Base-by-base conservation (phyloP, 176 grass and related monocot genomes). In the Triticum dicoccoides region DNA sequence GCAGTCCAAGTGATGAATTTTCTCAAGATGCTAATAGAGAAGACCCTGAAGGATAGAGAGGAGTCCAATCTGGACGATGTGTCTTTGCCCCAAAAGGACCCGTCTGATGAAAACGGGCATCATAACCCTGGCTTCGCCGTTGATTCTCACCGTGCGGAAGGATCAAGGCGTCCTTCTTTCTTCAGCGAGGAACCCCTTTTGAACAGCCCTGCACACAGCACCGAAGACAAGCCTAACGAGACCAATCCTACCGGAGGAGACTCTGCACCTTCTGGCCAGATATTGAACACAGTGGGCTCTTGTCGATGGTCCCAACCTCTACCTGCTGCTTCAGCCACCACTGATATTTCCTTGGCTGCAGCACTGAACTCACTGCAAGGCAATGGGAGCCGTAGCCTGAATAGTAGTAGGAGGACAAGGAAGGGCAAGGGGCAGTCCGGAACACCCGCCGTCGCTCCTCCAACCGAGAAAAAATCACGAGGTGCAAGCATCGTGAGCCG, bases 1-100 rank as follows among this genome's bases (percentile, higher is more conserved):
- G 93, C 86, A 0, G 93, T 95, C 4, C 93, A 95, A 92, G 93
- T 95, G 77, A 95, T 95, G 93, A 95, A 95, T 75, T 90, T 95
- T 84, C 88, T 95, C 29, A 92, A 86, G 83, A 90, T 95, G 88
- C 81, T 95, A 44, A 92, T 95, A 88, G 58, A 88, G 66, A 95
- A 86, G 80, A 89, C 86, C 68, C 88, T 95, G n/a, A 92, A 92
- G 79, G 90, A 74, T 49, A 90, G 93, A 89, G 80, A 87, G 61
- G 88, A 95, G 33, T 81, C 80, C 20, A 96, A 88, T 88, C 70
- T 73, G 7, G 94, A 93, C 42, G 77, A 89, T 29, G 61, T 41
- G 38, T 88, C 79, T 17, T 85, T 89, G 76, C 89, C 77, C 15
- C 47, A 80, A 59, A 89, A 81, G 42, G 94, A 95, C 27, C 73